phyloP scores from a whole-genome alignment of 306 rosid genomes.

The Albizia julibrissin region DNA sequence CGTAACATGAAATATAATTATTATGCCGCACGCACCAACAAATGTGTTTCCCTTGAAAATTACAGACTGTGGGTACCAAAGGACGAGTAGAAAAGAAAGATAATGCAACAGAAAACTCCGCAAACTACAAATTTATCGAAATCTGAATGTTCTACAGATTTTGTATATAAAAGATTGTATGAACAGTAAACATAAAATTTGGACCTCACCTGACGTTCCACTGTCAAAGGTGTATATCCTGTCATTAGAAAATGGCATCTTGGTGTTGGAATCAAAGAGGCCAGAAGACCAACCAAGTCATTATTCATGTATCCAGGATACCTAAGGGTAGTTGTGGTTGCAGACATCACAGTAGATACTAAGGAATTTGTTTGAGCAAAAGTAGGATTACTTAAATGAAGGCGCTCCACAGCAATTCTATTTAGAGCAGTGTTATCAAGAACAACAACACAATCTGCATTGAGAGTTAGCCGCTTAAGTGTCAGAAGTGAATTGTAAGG shows the following conservation, averaged over 20 bases:
- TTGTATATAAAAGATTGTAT: background rate
- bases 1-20: conserved; percentile 17
- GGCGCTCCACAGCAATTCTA: conserved; percentile 98
- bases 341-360: conserved; percentile 99
- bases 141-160: conserved; percentile 9
- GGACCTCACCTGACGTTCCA: conserved; percentile 85
- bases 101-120: conserved; percentile 14
- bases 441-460: conserved; percentile 99
- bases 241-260: conserved; percentile 99
- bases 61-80: background rate
- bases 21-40: background rate
- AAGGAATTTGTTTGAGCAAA: conserved; percentile 96
- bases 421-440: conserved; percentile 97
- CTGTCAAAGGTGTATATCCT: conserved; percentile 97
- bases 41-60: conserved; percentile 3
- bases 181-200: background rate
- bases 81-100: background rate
- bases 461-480: conserved; percentile 87
- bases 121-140: background rate
- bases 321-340: conserved; percentile 95
- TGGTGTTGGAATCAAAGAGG: conserved; percentile 96
- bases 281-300: conserved; percentile 98
- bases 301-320: conserved; percentile 99
- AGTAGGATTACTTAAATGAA: conserved; percentile 95
- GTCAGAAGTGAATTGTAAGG: conserved; percentile 98